A percentile compares a stretch with the other conserved stretches of the same genome.
phyloP scores from a whole-genome alignment of 768 basidiomycete genomes.

The Trametes villosa region DNA sequence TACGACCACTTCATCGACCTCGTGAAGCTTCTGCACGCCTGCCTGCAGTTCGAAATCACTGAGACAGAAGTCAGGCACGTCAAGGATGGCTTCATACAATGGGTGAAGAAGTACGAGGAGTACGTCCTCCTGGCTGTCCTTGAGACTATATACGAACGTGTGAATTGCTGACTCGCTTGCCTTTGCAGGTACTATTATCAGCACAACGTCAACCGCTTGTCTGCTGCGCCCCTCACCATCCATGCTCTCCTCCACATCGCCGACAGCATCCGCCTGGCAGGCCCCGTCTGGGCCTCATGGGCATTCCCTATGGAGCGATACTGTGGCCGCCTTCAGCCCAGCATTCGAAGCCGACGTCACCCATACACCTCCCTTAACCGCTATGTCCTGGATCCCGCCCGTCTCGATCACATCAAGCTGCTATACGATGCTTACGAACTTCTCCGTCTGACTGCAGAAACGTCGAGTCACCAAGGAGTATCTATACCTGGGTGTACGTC shows the following conservation, averaged over 20 bases:
- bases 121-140: not conserved
- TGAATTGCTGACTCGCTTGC: not conserved
- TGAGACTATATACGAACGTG: not conserved
- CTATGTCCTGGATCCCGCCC: conserved; percentile 5
- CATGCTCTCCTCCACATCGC: conserved; percentile 39
- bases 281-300: conserved; percentile 35
- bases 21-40: conserved; percentile 28
- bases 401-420: not conserved
- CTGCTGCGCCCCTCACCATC: conserved; percentile 37
- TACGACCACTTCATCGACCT: conserved; percentile 34
- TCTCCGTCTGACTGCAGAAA: not conserved
- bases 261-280: conserved; percentile 30
- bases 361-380: conserved; percentile 26
- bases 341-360: conserved; percentile 27
- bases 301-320: conserved; percentile 38
- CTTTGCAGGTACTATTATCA: conserved; percentile 35
- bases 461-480: not conserved
- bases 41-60: conserved; percentile 29
- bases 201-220: conserved; percentile 24
- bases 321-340: conserved; percentile 28
- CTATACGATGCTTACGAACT: not conserved
- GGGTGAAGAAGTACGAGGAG: conserved; percentile 30
- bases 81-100: conserved; percentile 18
- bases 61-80: conserved; percentile 21
- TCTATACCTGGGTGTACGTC: not conserved